Conservation (phyloP, 306 rosid genomes). For the Fragaria iinumae region DNA sequence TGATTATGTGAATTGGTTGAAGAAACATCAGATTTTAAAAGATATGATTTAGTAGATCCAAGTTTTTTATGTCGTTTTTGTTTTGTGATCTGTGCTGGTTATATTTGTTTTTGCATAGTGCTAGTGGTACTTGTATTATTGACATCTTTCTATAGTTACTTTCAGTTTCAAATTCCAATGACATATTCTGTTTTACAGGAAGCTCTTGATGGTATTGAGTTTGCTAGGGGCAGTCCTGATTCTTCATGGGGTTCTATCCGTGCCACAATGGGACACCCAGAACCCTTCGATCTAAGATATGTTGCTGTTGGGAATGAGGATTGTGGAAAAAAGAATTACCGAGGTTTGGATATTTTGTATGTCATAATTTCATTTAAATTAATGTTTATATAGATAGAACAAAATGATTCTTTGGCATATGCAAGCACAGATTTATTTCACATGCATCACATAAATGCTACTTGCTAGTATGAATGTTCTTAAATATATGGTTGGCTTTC, state of each 20-base stretch:
- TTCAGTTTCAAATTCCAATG: background rate
- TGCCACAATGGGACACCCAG: constrained; percentile 73
- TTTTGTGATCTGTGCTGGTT: background rate
- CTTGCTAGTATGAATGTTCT: background rate
- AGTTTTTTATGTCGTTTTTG: background rate
- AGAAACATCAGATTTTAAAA: background rate
- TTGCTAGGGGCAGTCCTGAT: constrained; percentile 65
- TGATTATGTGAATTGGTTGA: background rate
- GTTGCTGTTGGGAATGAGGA: constrained; percentile 88
- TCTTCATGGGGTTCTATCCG: constrained; percentile 78
- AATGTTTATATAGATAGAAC: constrained; percentile 1
- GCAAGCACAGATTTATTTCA: background rate
- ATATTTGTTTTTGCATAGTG: background rate
- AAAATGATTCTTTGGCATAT: background rate
- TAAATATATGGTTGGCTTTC: background rate
- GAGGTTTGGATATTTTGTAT: constrained; percentile 41
- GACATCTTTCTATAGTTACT: background rate
- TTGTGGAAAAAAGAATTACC: constrained; percentile 53
- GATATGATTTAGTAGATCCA: background rate
- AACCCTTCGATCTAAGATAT: constrained; percentile 68
- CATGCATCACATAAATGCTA: background rate
- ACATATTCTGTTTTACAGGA: constrained; percentile 44
- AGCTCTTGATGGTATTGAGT: constrained; percentile 92
- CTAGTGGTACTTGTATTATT: background rate
- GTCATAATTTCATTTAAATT: background rate